Base-by-base conservation (phyloP, 305 asterid species). In the Andrographis paniculata region DNA sequence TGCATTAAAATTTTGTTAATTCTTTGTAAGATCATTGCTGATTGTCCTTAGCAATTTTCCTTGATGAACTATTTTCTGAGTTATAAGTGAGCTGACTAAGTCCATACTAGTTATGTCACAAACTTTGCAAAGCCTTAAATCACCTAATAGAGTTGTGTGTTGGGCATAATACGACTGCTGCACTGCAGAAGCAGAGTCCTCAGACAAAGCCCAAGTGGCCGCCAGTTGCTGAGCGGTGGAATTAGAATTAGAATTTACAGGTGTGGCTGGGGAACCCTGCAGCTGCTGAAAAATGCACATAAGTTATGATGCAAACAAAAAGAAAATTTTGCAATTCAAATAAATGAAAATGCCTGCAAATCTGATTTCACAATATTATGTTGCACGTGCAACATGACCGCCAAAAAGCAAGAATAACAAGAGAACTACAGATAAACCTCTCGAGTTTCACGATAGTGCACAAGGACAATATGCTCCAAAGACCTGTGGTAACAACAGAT, bases 381-480 rank as follows among this genome's bases (percentile, higher is more conserved):
- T 33, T 30, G 21, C 16, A 16, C 27, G 36, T 45, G 19, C 15
- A 42, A 23, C 30, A 38, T 39, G 27, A 24, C 43, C 30, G 8
- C 30, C 30, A 24, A 24, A 24, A 24, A 24, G 8, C 30, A 24
- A 24, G 30, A 4, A 8, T 8, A 24, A 8, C 4, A 3, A 24
- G 8, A 24, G 30, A 24, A 24, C 8, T 8, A 24, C 30, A 54
- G 55, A 63, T 79, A 56, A 69, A 91, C 98, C 98, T 86, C 96
- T 65, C 71, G 92, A 53, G 98, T 91, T 71, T 82, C 96, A 45
- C 96, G 98, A 65, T 91, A 91, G 68, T 91, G 98, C 71, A 91
- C 98, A 52, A 91, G 94, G 62, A 91, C 96, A 45, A 86, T 64
- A 70, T 91, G 95, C 54, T 91, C 98, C 67, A 78, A 69, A 19